Conservation (phyloP, 164 flowering plant genomes). For the Amborella trichopoda region DNA sequence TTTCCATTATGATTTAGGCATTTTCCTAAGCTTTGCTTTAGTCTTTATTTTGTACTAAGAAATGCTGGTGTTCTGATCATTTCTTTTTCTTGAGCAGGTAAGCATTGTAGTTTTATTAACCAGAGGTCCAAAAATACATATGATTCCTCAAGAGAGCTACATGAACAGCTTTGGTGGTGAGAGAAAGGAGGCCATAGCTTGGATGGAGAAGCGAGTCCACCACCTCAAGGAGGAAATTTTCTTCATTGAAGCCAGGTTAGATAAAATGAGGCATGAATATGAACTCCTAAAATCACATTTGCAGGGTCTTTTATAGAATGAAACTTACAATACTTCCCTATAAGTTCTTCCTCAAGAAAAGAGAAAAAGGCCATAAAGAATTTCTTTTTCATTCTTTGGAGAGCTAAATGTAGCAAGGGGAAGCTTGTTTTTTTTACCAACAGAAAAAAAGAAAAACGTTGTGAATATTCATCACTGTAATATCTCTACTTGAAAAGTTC, state of each 20-base stretch:
- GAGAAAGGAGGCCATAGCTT: constrained; percentile 32
- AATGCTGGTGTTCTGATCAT: not conserved
- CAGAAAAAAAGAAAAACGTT: no score
- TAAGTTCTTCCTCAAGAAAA: no score
- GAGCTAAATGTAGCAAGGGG: no score
- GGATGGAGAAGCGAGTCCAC: constrained; percentile 59
- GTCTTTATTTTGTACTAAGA: not conserved
- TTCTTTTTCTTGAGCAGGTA: constrained; percentile 36
- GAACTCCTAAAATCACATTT: constrained; percentile 36
- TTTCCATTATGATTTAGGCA: not conserved
- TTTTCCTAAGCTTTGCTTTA: not conserved
- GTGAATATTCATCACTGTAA: no score
- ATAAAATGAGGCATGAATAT: constrained; percentile 65
- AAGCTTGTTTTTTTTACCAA: no score
- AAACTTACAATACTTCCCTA: no score
- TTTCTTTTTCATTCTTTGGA: no score
- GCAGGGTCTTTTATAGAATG: constrained; percentile 38
- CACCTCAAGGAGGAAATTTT: constrained; percentile 79
- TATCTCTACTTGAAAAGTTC: no score
- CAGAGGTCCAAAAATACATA: constrained; percentile 52
- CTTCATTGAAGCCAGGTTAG: constrained; percentile 63
- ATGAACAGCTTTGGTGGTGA: constrained; percentile 14
- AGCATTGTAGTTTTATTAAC: constrained; percentile 61
- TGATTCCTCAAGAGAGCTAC: constrained; percentile 36
- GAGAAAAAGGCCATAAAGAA: no score